Evolutionary conservation across 106 monocot genomes (phyloP), one percentile per base, ranked within the genome.

Genomic region (Dioscorea dumetorum): DNA sequence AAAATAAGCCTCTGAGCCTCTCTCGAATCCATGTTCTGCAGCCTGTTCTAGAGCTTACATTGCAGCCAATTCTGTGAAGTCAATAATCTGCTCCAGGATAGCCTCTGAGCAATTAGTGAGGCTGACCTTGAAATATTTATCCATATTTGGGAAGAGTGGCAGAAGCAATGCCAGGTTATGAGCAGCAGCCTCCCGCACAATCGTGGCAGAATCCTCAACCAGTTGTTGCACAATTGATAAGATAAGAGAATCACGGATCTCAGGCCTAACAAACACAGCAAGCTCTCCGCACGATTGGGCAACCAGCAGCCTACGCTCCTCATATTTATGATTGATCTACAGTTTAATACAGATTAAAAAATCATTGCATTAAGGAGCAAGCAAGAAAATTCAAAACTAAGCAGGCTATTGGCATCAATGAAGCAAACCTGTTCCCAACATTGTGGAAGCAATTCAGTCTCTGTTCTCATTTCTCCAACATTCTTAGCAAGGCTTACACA

Each of bases 121-220:
- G 82, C 86, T 91, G 84, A 97, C 95, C 97, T 97, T 97, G 84
- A 79, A 92, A 82, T 90, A 97, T 86, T 97, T 97, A 62, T 97
- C 97, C 79, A 87, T 59, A 75, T 92, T 92, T 58, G 97, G 97
- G 67, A 97, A 97, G 71, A 89, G 84, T 35, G 87, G 92, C 67
- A 97, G 97, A 58, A 97, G 87, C 72, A 97, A 56, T 67, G 97
- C 89, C 74, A 97, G 75, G 76, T 97, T 97, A 80, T 83, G 88
- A 66, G 92, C 86, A 23, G 97, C 89, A 73, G 97, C 92, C 69
- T 92, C 89, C 60, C 97, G 83, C 58, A 97, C 97, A 69, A 97
- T 84, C 51, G 80, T 85, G n/a, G 97, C 91, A 69, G 97, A 71
- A 70, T 97, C 97, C 69, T 97, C 97, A 53, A 97, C 72, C 50